Base-by-base conservation (phyloP, 2,329 filamentous ascomycete species). In the Aspergillus ustus region DNA sequence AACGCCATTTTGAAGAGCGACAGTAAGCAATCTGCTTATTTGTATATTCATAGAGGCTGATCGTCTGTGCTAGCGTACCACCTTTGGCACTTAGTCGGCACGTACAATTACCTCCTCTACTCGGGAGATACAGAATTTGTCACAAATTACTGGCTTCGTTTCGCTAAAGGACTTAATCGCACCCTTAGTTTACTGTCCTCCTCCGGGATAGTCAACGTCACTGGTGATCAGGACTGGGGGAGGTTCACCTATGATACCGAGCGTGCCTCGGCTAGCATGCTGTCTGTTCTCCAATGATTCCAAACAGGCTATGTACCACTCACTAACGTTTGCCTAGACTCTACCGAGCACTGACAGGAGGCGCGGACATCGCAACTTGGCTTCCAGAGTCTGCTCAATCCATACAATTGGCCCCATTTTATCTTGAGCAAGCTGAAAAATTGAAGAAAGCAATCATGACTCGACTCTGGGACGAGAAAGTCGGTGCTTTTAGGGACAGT, bases 51-150 rank as follows among this genome's bases (percentile, higher is more conserved):
- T 34, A 34, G 31, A 34, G 7, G 31, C 31, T 34, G 31, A 34
- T 34, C 31, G 31, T 34, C 31, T 7, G 31, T 34, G 17, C 20
- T n/a, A 52, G 31, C 50, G 17, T 52, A 52, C 29, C 50, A 52
- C 50, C 50, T 52, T 20, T 52, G 50, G 50, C n/a, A 37, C 11
- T 13, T 40, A 19, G 37, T 52, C 5, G 50, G 50, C 17, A 52
- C 50, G 17, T 52, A 52, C 50, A 52, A 52, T n/a, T 52, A 52
- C 29, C n/a, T 37, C n/a, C 31, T 52, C 17, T 52, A 40, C 50
- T 40, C 50, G 9, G 50, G 19, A 2, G 50, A 52, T n/a, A 13
- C 17, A 11, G 50, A 31, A 2, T 52, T 52, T 40, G 17, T 52
- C 7, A 29, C 15, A 1, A 28, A 34, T 7, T 19, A 34, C 28